Conservation (phyloP, 2,329 filamentous ascomycete genomes). For the Simplicillium aogashimaense region DNA sequence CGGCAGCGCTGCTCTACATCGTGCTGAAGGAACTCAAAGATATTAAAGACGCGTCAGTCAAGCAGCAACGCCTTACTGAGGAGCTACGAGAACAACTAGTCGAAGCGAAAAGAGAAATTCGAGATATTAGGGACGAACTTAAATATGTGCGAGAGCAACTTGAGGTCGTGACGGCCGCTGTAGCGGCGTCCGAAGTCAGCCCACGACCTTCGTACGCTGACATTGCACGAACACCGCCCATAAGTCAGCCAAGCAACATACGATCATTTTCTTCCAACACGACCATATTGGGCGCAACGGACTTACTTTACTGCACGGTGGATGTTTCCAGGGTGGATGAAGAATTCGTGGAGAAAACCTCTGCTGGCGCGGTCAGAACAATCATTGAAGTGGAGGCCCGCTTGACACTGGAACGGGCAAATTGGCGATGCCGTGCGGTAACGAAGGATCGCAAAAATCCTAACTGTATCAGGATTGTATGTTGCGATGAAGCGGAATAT, state of each 20-base stretch:
- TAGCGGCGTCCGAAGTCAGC: neutral
- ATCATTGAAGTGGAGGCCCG: neutral
- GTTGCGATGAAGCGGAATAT: constrained; percentile 11
- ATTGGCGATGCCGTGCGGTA: neutral
- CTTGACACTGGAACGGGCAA: neutral
- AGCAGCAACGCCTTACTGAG: neutral
- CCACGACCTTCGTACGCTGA: neutral
- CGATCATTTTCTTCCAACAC: neutral
- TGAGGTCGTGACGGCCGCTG: neutral
- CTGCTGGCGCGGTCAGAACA: neutral
- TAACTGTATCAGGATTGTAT: constrained; percentile 8
- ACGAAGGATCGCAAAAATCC: neutral
- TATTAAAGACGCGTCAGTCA: too few relatives aligned
- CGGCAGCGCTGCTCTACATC: too few relatives aligned
- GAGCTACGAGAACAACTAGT: neutral
- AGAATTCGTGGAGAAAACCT: neutral
- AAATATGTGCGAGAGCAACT: neutral
- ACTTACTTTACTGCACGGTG: neutral
- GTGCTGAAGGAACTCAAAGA: too few relatives aligned
- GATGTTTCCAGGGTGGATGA: neutral
- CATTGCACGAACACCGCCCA: neutral
- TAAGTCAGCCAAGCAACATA: neutral
- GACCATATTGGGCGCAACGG: neutral
- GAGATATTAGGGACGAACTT: neutral
- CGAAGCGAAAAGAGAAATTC: neutral